Evolutionary conservation across 805 yeast species (phyloP), one percentile per base, ranked within the genome.

Genomic region (Wickerhamiella hasegawae): DNA sequence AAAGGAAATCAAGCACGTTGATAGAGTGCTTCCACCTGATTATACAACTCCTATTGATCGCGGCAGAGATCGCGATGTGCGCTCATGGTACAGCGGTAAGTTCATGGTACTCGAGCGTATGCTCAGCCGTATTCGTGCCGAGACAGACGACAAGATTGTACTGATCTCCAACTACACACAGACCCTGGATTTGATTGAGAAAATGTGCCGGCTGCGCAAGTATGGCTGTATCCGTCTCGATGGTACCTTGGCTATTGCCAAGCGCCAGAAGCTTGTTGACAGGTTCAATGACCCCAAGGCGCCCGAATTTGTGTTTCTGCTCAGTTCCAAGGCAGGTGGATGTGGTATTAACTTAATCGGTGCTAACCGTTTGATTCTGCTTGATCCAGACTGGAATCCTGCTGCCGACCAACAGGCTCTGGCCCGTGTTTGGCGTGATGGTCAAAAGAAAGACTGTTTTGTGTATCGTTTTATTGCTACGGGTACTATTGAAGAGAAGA

Each of bases 381-480:
- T 90, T 51, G 98, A 90, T 53, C 79, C 79, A 0, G 98, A 90
- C 54, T 90, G 98, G 98, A 87, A 87, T 50, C 98, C 98, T 0
- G 97, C 98, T 0, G 77, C 94, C 1, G 98, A 87, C 52, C 97
- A 90, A 54, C 98, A 87, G 58, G 97, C 97, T 0, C 63, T 90
- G 42, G 97, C 97, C 0, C 70, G 98, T 55, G 94, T 90, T 4
- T 90, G 97, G 97, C 74, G 98, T 65, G 98, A 90, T 59, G 98
- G 98, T 0, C 98, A 87, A 52, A 87, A 81, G 65, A 90, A 87
- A 56, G 94, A 81, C 54, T 90, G 98, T 60, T 87, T 78, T 49
- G 90, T 87, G 28, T 90, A 90, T 55, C 65, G 98, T 45, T 85
- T 90, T 46, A 85, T 87, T 38, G 70, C 92, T 5, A 84, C 97